A percentile compares a stretch with the other conserved stretches of the same genome.
Conservation (phyloP, 495 filamentous ascomycete genomes). For the Podospora tetraspora region DNA sequence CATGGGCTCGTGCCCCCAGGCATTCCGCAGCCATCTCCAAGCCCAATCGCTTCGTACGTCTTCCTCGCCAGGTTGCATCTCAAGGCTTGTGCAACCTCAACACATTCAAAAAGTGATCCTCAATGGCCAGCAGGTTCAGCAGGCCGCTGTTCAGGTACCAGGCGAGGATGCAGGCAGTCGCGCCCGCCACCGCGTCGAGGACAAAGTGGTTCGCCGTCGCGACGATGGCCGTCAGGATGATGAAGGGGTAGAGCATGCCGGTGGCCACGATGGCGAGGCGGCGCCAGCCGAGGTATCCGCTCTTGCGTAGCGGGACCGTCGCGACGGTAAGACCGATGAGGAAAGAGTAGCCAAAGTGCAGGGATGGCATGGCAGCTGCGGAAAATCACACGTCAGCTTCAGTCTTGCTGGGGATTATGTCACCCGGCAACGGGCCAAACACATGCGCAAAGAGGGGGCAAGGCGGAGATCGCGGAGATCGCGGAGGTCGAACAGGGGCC, state of each 20-base stretch:
- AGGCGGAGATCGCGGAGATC: background rate
- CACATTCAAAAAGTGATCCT: constrained; percentile 27
- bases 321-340: constrained; percentile 67
- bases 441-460: background rate
- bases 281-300: constrained; percentile 24
- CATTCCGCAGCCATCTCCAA: background rate
- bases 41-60: no score
- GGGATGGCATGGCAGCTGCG: constrained; percentile 67
- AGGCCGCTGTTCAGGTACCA: constrained; percentile 27
- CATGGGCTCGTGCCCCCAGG: background rate
- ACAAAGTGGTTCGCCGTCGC: constrained; percentile 72
- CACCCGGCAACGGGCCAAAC: background rate
- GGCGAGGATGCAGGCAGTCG: constrained; percentile 29
- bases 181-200: constrained; percentile 64
- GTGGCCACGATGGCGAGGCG: constrained; percentile 36
- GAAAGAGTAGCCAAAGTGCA: constrained; percentile 77
- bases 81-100: constrained; percentile 30
- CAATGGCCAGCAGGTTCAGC: constrained; percentile 27
- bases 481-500: background rate
- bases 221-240: constrained; percentile 62
- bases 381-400: background rate
- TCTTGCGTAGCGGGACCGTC: constrained; percentile 25
- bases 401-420: background rate
- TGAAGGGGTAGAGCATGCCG: constrained; percentile 59
- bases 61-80: background rate